Evolutionary conservation across 768 basidiomycete genomes (phyloP), one percentile per base, ranked within the genome.

Genomic region (Mycena pura): DNA sequence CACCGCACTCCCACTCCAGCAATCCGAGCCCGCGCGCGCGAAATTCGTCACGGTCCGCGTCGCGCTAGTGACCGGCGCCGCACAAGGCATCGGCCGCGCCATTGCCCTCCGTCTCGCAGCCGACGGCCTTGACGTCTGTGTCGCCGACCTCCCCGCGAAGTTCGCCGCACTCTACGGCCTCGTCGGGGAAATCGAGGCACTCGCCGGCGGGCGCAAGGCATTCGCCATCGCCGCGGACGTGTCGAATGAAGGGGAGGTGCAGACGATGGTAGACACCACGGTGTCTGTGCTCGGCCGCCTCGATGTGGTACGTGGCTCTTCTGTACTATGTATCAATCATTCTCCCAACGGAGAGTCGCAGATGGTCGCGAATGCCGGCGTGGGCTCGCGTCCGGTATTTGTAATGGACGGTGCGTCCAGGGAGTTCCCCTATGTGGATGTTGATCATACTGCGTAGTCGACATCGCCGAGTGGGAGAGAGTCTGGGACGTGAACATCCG

Each of bases 281-380:
- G 67, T 69, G 8, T 24, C 57, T 3, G 57, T 48, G 15, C 64
- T 73, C 1, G 71, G 71, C 3, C 51, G 69, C 9, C 40, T 76
- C 21, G 72, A 74, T 47, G 73, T 74, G 44, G 73, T 76, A 28
- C 45, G 66, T 64, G n/a, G n/a, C n/a, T n/a, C n/a, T n/a, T n/a
- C n/a, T 7, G 31, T 6, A 11, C 22, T 21, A 4, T 22, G 38
- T 13, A n/a, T 17, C 17, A 5, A 31, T 13, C 43, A 17, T 60
- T 15, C 9, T 28, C 40, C 9, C 19, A 28, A 10, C 21, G 29
- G 14, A 14, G 14, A n/a, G 11, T 44, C 41, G 31, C 38, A 77
- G 75, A 77, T 77, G 75, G 69, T 77, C 5, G 74, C 74, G 6
- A 77, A 77, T 64, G 76, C 74, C 17, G 76, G 74, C 1, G 68